Evolutionary conservation across 768 basidiomycete species (phyloP).

Genomic region (Boletus rufocinnamomeus): DNA sequence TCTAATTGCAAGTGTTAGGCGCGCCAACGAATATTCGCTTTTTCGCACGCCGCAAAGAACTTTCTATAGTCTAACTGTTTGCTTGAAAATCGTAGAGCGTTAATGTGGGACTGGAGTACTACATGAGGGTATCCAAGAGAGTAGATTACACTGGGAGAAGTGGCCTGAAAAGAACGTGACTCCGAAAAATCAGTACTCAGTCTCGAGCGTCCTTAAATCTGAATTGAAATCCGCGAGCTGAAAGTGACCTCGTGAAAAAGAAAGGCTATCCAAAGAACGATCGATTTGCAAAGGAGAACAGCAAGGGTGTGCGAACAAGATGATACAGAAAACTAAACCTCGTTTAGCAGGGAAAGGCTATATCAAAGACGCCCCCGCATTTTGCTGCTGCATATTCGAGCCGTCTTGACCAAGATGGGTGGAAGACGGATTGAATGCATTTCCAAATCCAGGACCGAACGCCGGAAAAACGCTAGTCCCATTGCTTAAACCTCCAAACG

Average conservation of each 20-base stretch:
- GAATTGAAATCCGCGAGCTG: conserved; percentile 14
- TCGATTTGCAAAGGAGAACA: neutral
- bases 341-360: conserved; percentile 32
- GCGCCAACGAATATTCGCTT: neutral
- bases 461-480: conserved; percentile 4
- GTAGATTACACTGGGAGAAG: conserved; percentile 25
- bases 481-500: conserved; percentile 25
- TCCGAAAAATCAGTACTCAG: conserved; percentile 8
- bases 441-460: conserved; percentile 22
- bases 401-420: conserved; percentile 19
- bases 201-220: conserved; percentile 7
- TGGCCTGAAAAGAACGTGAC: conserved; percentile 5
- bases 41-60: neutral
- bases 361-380: conserved; percentile 51
- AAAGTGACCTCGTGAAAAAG: conserved; percentile 1
- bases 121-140: conserved; percentile 25
- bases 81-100: neutral
- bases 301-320: neutral
- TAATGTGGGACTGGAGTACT: conserved; percentile 8
- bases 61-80: neutral
- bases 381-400: conserved; percentile 40
- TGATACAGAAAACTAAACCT: neutral
- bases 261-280: conserved; percentile 8
- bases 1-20: conserved; percentile 9
- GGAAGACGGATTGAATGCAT: conserved; percentile 29